Percentiles rank a stretch among this genome's conserved stretches.
These are phyloP conservation scores for Neopestalotiopsis sp. DNA, from an alignment of 2,329 filamentous ascomycete species.

Conservation along the genomic window DNA sequence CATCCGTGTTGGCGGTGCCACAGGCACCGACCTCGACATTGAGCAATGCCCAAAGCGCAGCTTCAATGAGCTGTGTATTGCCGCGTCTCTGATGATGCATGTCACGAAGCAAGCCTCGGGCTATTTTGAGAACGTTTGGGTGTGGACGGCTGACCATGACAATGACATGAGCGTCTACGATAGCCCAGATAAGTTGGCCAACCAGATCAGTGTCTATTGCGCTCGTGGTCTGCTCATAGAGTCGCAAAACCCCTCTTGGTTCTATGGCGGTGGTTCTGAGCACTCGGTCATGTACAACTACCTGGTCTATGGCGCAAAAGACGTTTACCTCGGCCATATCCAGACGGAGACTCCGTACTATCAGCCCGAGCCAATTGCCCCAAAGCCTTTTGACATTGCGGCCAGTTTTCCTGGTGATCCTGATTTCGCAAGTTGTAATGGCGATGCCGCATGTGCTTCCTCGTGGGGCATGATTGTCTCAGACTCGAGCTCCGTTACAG, in stretches of 20 bases:
- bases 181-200: conserved; percentile 33
- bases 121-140: conserved; percentile 62
- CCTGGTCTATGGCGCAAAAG: conserved; percentile 51
- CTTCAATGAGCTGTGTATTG: conserved; percentile 61
- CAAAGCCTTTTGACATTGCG: conserved; percentile 53
- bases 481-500: not conserved
- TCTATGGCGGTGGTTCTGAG: conserved; percentile 54
- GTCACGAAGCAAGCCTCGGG: conserved; percentile 50
- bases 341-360: conserved; percentile 50
- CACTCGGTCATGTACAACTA: conserved; percentile 59
- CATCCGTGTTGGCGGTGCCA: conserved; percentile 74
- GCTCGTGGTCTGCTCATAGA: conserved; percentile 44
- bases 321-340: conserved; percentile 54
- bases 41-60: conserved; percentile 59
- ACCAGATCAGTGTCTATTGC: conserved; percentile 39
- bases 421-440: not conserved
- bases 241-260: conserved; percentile 36
- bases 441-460: not conserved
- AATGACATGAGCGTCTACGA: conserved; percentile 22
- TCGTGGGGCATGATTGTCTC: not conserved
- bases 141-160: conserved; percentile 73
- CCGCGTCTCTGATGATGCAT: conserved; percentile 59
- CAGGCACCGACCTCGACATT: conserved; percentile 68
- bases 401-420: not conserved
- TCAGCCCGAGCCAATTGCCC: conserved; percentile 26